Conservation (phyloP, 2,329 filamentous ascomycete species). For the Xylaria sp. region DNA sequence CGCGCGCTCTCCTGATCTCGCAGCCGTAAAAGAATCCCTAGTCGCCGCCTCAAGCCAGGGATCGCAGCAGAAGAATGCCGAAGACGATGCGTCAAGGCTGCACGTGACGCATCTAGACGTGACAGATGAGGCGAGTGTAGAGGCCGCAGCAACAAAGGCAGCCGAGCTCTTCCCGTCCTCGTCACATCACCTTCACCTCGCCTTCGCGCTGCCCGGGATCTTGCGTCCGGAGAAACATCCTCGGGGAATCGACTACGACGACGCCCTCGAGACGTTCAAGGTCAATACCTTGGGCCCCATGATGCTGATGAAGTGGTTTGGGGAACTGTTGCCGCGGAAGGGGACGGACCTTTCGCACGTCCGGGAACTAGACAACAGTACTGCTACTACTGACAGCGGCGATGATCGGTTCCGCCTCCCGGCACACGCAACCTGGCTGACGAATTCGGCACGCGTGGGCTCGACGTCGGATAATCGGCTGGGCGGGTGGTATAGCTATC, state of each 20-base stretch:
- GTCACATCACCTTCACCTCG: constrained; percentile 71
- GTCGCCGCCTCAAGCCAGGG: constrained; percentile 40
- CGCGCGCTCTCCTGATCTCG: constrained; percentile 51
- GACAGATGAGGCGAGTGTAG: constrained; percentile 70
- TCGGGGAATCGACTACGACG: constrained; percentile 67
- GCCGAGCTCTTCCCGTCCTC: constrained; percentile 61
- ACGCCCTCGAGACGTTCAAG: constrained; percentile 74
- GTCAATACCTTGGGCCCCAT: constrained; percentile 80
- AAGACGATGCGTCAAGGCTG: constrained; percentile 49
- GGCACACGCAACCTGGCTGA: constrained; percentile 71
- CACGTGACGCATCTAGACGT: constrained; percentile 57
- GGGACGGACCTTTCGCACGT: constrained; percentile 50
- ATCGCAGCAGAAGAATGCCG: constrained; percentile 37
- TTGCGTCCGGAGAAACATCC: constrained; percentile 79
- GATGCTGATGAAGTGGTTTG: constrained; percentile 80
- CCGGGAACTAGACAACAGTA: not conserved
- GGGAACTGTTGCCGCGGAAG: constrained; percentile 72
- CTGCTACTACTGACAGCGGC: not conserved
- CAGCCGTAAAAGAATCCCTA: constrained; percentile 49
- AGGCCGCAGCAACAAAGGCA: constrained; percentile 63
- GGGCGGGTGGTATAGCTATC: constrained; percentile 86
- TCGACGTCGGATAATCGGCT: constrained; percentile 75
- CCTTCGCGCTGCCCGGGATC: constrained; percentile 75
- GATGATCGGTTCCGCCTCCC: constrained; percentile 51
- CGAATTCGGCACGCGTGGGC: constrained; percentile 82